These are phyloP conservation scores for Geotrichum citri-aurantii DNA, from an alignment of 1,139 yeast genomes.

Conservation along the genomic window DNA sequence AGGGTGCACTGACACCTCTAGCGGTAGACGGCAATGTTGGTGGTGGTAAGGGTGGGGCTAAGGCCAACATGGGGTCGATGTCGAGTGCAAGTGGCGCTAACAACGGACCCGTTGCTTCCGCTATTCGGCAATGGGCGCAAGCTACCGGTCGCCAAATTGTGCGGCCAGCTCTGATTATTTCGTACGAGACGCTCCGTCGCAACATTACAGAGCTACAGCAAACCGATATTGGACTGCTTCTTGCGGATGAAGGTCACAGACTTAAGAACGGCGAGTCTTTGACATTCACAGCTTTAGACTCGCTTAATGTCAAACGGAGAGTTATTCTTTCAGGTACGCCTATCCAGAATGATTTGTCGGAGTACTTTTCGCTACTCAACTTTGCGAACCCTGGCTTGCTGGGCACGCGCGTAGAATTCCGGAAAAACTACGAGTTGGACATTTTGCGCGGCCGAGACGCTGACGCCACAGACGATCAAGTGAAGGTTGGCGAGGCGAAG, in stretches of 20 bases:
- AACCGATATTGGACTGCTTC: conserved; percentile 77
- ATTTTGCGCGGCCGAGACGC: conserved; percentile 88
- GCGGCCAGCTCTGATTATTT: conserved; percentile 89
- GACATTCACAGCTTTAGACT: conserved; percentile 82
- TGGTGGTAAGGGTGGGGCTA: conserved; percentile 44
- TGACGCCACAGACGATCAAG: conserved; percentile 76
- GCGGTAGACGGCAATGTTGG: conserved; percentile 95
- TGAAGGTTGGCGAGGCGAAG: conserved; percentile 64
- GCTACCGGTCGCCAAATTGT: conserved; percentile 87
- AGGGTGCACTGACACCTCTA: conserved; percentile 78
- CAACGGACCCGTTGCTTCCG: conserved; percentile 47
- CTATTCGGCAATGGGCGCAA: conserved; percentile 78
- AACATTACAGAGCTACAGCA: conserved; percentile 72
- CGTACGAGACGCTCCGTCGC: conserved; percentile 87
- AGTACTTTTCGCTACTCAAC: conserved; percentile 82
- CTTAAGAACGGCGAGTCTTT: conserved; percentile 90
- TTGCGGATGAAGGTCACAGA: conserved; percentile 97
- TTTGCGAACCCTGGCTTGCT: conserved; percentile 93
- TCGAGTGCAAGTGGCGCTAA: conserved; percentile 36
- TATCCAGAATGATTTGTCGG: conserved; percentile 91
- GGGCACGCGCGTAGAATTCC: conserved; percentile 78
- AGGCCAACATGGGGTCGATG: conserved; percentile 14
- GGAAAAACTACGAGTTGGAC: conserved; percentile 74
- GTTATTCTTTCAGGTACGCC: conserved; percentile 97
- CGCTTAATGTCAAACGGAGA: conserved; percentile 77